These are phyloP conservation scores for Pyrus betulifolia DNA, from an alignment of 306 rosid species.

Conservation along the genomic window DNA sequence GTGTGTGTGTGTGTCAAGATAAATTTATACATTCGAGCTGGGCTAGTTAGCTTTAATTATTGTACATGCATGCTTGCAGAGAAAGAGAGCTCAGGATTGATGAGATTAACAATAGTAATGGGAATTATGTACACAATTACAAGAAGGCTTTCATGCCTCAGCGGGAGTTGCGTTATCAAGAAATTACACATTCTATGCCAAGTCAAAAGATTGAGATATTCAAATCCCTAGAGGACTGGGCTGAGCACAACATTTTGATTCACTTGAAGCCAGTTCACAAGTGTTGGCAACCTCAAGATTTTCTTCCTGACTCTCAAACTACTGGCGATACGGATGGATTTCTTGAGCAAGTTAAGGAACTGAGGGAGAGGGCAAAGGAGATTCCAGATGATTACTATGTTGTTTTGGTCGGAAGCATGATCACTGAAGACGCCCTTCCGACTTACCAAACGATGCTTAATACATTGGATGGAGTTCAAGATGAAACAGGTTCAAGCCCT, in stretches of 20 bases:
- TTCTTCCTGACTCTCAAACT: slow-evolving; percentile 37
- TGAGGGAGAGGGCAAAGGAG: slow-evolving; percentile 41
- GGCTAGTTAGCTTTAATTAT: too few relatives aligned
- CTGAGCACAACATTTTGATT: slow-evolving; percentile 38
- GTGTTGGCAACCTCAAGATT: slow-evolving; percentile 69
- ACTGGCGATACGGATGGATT: slow-evolving; percentile 33
- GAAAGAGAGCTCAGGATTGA: too few relatives aligned
- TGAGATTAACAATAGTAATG: too few relatives aligned
- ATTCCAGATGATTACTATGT: slow-evolving; percentile 61
- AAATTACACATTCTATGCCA: slow-evolving; percentile 43
- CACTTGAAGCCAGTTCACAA: slow-evolving; percentile 54
- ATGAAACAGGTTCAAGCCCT: slow-evolving; percentile 53
- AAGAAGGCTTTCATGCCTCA: slow-evolving; percentile 49
- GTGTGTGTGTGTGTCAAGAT: too few relatives aligned
- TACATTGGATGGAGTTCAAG: slow-evolving; percentile 43
- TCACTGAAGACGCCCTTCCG: slow-evolving; percentile 71
- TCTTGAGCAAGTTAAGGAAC: slow-evolving; percentile 47
- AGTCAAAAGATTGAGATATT: slow-evolving; percentile 52
- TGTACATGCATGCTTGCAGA: too few relatives aligned
- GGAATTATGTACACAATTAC: too few relatives aligned
- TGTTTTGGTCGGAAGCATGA: slow-evolving; percentile 62
- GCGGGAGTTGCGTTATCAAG: slow-evolving; percentile 48
- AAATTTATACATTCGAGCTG: too few relatives aligned
- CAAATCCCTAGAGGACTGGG: slow-evolving; percentile 63
- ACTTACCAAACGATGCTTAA: slow-evolving; percentile 60